phyloP scores from a whole-genome alignment of 768 basidiomycete species.

The Mycena crocata region DNA sequence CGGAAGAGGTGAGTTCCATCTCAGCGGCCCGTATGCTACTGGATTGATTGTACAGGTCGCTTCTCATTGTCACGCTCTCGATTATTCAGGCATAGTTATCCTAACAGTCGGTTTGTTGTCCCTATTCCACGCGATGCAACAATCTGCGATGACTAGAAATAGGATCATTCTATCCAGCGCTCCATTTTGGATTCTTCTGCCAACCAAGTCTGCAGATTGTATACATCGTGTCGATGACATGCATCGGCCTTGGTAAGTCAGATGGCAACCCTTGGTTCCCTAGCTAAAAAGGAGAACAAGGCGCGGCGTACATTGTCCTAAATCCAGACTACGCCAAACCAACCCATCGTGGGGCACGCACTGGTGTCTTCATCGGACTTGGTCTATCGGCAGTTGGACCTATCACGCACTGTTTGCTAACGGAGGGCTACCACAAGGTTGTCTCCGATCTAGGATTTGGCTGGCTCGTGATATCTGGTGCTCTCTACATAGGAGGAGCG shows the following conservation, averaged over 20 bases:
- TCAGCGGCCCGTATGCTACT: constrained; percentile 19
- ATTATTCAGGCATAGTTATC: constrained; percentile 83
- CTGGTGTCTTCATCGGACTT: constrained; percentile 81
- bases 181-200: constrained; percentile 86
- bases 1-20: constrained; percentile 63
- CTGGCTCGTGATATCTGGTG: constrained; percentile 78
- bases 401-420: constrained; percentile 68
- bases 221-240: constrained; percentile 64
- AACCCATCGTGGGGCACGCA: constrained; percentile 80
- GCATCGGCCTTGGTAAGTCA: constrained; percentile 69
- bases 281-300: constrained; percentile 47
- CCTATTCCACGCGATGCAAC: neutral
- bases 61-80: constrained; percentile 70
- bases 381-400: constrained; percentile 80
- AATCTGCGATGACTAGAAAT: constrained; percentile 70
- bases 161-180: constrained; percentile 81
- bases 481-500: constrained; percentile 83
- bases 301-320: constrained; percentile 80
- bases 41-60: constrained; percentile 58
- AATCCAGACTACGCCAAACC: constrained; percentile 83
- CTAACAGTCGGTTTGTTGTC: constrained; percentile 23
- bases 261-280: constrained; percentile 23
- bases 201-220: constrained; percentile 62
- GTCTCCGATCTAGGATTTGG: constrained; percentile 74
- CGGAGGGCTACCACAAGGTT: constrained; percentile 68